Evolutionary conservation across 2,329 filamentous ascomycete genomes (phyloP), one percentile per base, ranked within the genome.

Genomic region (Aureobasidium sp.): DNA sequence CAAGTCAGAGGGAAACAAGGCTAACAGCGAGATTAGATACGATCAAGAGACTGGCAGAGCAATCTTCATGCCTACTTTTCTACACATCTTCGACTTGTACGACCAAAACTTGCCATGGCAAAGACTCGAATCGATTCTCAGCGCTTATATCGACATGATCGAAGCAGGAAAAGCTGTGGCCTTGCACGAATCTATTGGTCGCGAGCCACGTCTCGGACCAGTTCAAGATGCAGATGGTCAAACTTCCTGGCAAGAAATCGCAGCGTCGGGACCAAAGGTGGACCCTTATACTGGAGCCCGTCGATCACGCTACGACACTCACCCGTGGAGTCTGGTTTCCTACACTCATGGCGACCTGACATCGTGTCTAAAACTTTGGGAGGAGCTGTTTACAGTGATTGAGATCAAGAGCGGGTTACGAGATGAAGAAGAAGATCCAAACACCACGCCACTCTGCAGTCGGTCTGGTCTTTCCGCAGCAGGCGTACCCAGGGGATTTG

Each of bases 81-180:
- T 71, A 56, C 70, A 72, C 63, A 54, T 72, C 7, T 71, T 70
- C 58, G 66, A 71, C 52, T 56, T 72, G 15, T 33, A 42, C 54
- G 66, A 69, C 57, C 37, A 62, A 9, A 65, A 67, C n/a, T 62
- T 72, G 15, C 70, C 70, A 1, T 72, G 70, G 71, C 71, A 72
- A 54, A 66, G 64, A n/a, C 65, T 73, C n/a, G 71, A 73, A 58
- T 65, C 64, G 2, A 69, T 73, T 24, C 58, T 73, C 9, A 70
- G 67, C 57, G 68, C 69, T 5, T 73, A 69, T 58, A 67, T 73
- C 48, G 71, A 73, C 45, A 71, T 73, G 70, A 65, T 71, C 9
- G 70, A 73, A 61, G 68, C 67, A 3, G 71, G 70, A 49, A 73
- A 73, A 49, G 69, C 69, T 2, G 64, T 72, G 12, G 70, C 70